phyloP scores from a whole-genome alignment of 1,284 basidiomycete species.

The Marasmius tenuissimus region DNA sequence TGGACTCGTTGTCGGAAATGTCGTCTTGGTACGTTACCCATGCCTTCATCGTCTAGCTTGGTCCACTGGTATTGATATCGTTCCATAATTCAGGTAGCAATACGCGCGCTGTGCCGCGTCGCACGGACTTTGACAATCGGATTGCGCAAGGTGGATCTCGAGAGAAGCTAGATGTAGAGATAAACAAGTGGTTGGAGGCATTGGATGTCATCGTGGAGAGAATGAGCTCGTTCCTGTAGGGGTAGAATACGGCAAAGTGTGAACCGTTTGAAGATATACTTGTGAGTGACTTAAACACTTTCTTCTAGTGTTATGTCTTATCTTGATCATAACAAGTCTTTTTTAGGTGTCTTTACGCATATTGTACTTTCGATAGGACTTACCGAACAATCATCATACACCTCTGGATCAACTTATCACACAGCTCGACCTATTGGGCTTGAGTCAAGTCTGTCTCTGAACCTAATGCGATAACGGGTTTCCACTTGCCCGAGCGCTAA shows the following conservation, averaged over 20 bases:
- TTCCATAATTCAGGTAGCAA: constrained; percentile 67
- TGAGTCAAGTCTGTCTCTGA: too few species aligned
- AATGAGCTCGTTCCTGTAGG: constrained; percentile 67
- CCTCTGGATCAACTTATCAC: too few species aligned
- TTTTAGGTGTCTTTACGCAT: too few species aligned
- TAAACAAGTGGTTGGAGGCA: constrained; percentile 79
- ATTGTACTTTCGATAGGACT: too few species aligned
- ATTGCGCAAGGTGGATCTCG: constrained; percentile 81
- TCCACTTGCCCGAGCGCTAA: too few species aligned
- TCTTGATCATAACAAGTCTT: too few species aligned
- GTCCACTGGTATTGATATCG: not conserved
- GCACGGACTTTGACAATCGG: constrained; percentile 83
- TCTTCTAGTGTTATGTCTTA: too few species aligned
- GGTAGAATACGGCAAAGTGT: constrained; percentile 69
- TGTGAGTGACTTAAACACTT: too few species aligned
- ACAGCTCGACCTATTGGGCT: too few species aligned
- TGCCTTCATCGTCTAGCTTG: not conserved
- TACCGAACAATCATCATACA: too few species aligned
- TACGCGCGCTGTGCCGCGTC: constrained; percentile 89
- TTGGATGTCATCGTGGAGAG: constrained; percentile 72
- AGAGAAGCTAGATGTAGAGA: constrained; percentile 73
- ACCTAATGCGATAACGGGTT: too few species aligned
- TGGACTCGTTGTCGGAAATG: constrained; percentile 79
- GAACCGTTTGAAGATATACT: not conserved
- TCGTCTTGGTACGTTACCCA: constrained; percentile 71